Evolutionary conservation across 805 yeast species (phyloP), one percentile per base, ranked within the genome.

Genomic region (Lipomyces orientalis): DNA sequence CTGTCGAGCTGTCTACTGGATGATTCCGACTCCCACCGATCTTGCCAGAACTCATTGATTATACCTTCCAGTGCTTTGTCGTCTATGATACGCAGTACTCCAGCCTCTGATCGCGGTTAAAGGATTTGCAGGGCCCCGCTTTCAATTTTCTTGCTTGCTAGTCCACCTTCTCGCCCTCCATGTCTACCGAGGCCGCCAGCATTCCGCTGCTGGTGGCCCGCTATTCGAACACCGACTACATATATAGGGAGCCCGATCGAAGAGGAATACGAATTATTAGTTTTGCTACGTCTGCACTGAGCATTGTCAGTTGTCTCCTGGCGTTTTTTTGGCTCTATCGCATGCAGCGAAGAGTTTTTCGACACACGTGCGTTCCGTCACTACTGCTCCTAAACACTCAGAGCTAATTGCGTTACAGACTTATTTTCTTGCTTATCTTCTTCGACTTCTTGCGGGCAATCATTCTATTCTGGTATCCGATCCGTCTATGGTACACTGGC

Each of bases 361-460:
- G 78, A 9, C 78, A 76, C 60, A 35, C 64, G 71, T 68, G 51
- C 22, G 62, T 59, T 9, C 14, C 49, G 4, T 8, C n/a, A 16
- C 22, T 19, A 7, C 22, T 3, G 22, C 49, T 43, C 8, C 56
- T n/a, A 55, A 10, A n/a, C 29, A 5, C 9, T 56, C 31, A 31
- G 29, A 37, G 39, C 78, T 81, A 93, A 59, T 29, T 33, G 25
- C 39, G 56, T 37, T 94, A 90, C 76, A 87, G 87, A 65, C 81
- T 93, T 68, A 88, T 92, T 71, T 79, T 87, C 57, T 85, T 89
- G 62, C 80, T 93, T 62, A 81, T 91, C n/a, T 77, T 84, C 16
- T 91, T 86, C 76, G 97, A 93, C 77, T 84, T 90, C 67, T 76
- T 91, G 52, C 92, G 93, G 76, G 93, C 93, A 0, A 72, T 88